phyloP scores from a whole-genome alignment of 306 rosid species.

The Acacia acuminata region DNA sequence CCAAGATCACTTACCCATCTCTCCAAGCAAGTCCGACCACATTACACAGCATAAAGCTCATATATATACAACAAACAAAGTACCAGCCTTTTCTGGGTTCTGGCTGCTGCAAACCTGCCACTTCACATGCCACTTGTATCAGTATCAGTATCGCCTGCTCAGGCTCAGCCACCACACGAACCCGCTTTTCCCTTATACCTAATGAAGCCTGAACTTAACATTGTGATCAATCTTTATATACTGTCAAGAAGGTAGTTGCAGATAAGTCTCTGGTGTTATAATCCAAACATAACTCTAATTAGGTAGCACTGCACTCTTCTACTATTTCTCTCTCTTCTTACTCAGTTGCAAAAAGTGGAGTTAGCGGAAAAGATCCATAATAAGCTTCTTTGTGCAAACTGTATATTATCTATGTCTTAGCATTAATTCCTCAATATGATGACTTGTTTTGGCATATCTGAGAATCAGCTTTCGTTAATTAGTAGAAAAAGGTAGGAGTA shows the following conservation, averaged over 20 bases:
- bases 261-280: neutral
- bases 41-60: conserved; percentile 25
- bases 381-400: neutral
- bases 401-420: neutral
- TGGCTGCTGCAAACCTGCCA: conserved; percentile 27
- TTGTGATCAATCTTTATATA: neutral
- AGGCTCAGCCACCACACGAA: conserved; percentile 9
- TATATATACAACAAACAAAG: neutral
- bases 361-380: neutral
- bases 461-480: neutral
- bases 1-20: conserved; percentile 32
- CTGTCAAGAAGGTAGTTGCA: conserved; percentile 15
- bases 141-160: neutral
- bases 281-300: conserved; percentile 6
- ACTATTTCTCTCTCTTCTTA: neutral
- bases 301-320: neutral
- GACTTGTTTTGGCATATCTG: neutral
- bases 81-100: conserved; percentile 28
- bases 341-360: neutral
- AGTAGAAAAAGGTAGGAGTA: neutral
- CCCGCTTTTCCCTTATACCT: neutral
- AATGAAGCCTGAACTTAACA: neutral
- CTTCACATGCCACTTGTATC: conserved; percentile 14
- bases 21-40: conserved; percentile 33
- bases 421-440: neutral